Conservation (phyloP, 2,329 filamentous ascomycete species). For the Aspergillus carbonarius region DNA sequence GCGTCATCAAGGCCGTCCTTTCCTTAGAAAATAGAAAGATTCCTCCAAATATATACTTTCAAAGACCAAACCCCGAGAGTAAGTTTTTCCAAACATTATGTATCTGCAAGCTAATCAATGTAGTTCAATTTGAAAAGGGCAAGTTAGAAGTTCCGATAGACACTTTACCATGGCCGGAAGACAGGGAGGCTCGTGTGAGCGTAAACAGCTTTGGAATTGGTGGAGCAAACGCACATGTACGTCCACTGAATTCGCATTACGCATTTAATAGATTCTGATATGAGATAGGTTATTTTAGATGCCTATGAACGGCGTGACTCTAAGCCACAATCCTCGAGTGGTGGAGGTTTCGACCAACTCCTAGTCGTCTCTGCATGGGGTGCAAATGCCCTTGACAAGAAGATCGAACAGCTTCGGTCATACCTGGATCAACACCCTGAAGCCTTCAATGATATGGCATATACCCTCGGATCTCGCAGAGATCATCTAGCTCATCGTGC, state of each 20-base stretch:
- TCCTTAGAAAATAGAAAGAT: conserved; percentile 21
- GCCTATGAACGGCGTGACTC: not conserved
- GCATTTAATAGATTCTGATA: not conserved
- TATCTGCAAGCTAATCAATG: not conserved
- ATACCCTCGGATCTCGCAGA: conserved; percentile 5
- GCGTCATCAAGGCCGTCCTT: conserved; percentile 21
- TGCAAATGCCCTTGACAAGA: not conserved
- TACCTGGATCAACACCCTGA: not conserved
- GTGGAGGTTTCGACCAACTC: not conserved
- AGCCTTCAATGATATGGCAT: conserved; percentile 2
- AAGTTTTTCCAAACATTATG: not conserved
- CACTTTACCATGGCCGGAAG: conserved; percentile 20
- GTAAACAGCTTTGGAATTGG: conserved; percentile 31
- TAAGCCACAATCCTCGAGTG: not conserved
- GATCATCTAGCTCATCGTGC: conserved; percentile 11
- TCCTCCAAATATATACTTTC: conserved; percentile 22
- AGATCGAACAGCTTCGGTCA: not conserved
- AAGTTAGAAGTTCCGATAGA: conserved; percentile 9
- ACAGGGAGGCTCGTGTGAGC: conserved; percentile 17
- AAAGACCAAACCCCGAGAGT: conserved; percentile 25
- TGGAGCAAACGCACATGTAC: conserved; percentile 13
- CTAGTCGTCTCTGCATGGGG: conserved; percentile 3
- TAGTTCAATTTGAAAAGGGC: not conserved
- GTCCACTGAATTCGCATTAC: not conserved
- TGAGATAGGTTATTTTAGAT: not conserved